phyloP scores from a whole-genome alignment of 768 basidiomycete genomes.

The Tubosaeta sp. region DNA sequence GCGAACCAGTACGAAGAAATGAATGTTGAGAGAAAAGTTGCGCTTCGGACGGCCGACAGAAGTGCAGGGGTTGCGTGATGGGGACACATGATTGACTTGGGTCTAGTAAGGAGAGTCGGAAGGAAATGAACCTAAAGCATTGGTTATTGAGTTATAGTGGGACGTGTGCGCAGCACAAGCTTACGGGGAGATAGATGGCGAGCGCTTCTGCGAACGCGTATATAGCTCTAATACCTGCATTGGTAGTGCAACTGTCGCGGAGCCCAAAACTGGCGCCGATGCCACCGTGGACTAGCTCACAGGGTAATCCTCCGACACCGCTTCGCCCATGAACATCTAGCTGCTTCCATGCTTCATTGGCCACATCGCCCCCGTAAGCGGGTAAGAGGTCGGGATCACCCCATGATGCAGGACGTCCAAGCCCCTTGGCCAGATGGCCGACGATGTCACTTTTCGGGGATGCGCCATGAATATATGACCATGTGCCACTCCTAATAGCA shows the following conservation, averaged over 20 bases:
- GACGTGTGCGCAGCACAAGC: constrained; percentile 22
- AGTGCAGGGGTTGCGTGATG: constrained; percentile 39
- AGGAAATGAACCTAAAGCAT: constrained; percentile 62
- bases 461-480: constrained; percentile 54
- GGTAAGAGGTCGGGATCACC: constrained; percentile 60
- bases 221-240: constrained; percentile 48
- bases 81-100: constrained; percentile 45
- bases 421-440: constrained; percentile 43
- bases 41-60: constrained; percentile 56
- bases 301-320: constrained; percentile 68
- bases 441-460: constrained; percentile 39
- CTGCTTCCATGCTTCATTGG: constrained; percentile 50
- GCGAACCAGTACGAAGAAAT: constrained; percentile 66
- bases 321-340: constrained; percentile 50
- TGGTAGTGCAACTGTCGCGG: constrained; percentile 55
- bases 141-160: background rate
- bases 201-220: constrained; percentile 61
- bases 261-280: constrained; percentile 45
- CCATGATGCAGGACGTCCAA: constrained; percentile 60
- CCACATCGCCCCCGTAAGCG: constrained; percentile 53
- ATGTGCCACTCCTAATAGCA: constrained; percentile 47
- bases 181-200: constrained; percentile 67
- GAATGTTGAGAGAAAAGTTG: constrained; percentile 69
- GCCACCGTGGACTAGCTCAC: constrained; percentile 68
- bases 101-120: constrained; percentile 59